These are phyloP conservation scores for Saprolegnia diclina DNA, from an alignment of 352 stramenopile species.

Conservation along the genomic window DNA sequence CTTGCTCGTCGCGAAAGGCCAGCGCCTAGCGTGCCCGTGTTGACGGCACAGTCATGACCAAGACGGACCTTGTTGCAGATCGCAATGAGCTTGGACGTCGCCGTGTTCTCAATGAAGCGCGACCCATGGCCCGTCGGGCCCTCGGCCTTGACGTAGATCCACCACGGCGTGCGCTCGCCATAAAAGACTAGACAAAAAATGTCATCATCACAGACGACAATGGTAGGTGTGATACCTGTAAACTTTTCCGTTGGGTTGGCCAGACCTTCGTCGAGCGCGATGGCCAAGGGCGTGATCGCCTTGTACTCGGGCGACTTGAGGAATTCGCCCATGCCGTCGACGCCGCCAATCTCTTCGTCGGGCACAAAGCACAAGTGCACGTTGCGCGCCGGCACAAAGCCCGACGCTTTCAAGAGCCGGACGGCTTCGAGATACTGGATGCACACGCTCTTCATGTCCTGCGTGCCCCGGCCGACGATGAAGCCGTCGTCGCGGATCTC, in stretches of 20 bases:
- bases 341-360: slow-evolving; percentile 91
- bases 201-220: slow-evolving; percentile 1
- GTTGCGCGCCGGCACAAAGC: slow-evolving; percentile 75
- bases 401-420: slow-evolving; percentile 47
- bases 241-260: slow-evolving; percentile 84
- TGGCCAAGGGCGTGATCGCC: slow-evolving; percentile 66
- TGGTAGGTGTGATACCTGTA: slow-evolving; percentile 36
- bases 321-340: slow-evolving; percentile 89
- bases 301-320: slow-evolving; percentile 82
- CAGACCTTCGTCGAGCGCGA: slow-evolving; percentile 94
- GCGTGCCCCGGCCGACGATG: slow-evolving; percentile 90
- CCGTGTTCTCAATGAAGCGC: slow-evolving; percentile 93
- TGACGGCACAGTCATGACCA: slow-evolving; percentile 36
- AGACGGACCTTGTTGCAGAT: slow-evolving; percentile 60
- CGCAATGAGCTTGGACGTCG: slow-evolving; percentile 90
- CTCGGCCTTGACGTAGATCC: slow-evolving; percentile 79
- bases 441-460: slow-evolving; percentile 97
- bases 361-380: slow-evolving; percentile 92
- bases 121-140: slow-evolving; percentile 81
- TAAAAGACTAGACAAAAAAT: slow-evolving; percentile 84
- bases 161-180: slow-evolving; percentile 91
- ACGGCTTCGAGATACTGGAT: slow-evolving; percentile 94
- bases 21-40: slow-evolving; percentile 44
- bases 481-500: slow-evolving; percentile 82
- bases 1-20: slow-evolving; percentile 84